phyloP scores from a whole-genome alignment of 2,329 filamentous ascomycete genomes.

The Whalleya microplaca region DNA sequence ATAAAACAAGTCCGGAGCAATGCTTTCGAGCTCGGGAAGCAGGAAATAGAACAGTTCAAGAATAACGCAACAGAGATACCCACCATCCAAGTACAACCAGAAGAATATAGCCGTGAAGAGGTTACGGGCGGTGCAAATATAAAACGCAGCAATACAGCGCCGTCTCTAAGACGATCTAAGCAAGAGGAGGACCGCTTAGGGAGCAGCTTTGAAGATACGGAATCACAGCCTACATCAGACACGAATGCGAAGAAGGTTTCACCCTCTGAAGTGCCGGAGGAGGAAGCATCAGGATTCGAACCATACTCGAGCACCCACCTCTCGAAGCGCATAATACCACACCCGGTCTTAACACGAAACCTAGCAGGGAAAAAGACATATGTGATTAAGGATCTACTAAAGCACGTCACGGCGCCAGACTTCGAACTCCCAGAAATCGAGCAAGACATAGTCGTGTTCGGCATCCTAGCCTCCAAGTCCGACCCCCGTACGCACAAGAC shows the following conservation, averaged over 20 bases:
- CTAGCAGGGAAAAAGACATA: constrained; percentile 78
- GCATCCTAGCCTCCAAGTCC: constrained; percentile 86
- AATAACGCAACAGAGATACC: constrained; percentile 59
- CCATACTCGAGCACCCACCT: constrained; percentile 85
- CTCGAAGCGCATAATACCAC: constrained; percentile 79
- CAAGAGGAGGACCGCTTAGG: constrained; percentile 18
- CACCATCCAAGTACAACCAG: constrained; percentile 49
- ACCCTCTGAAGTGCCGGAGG: constrained; percentile 43
- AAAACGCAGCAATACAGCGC: constrained; percentile 49
- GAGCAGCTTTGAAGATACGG: constrained; percentile 19
- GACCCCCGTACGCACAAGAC: constrained; percentile 68
- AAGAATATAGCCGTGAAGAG: constrained; percentile 67
- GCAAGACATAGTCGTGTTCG: constrained; percentile 87
- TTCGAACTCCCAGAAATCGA: constrained; percentile 83
- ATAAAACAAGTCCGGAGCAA: constrained; percentile 58
- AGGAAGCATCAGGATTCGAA: constrained; percentile 72
- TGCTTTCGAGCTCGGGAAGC: constrained; percentile 59
- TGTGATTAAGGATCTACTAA: constrained; percentile 78
- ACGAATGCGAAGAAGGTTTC: constrained; percentile 28
- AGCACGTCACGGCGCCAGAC: constrained; percentile 78
- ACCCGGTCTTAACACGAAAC: constrained; percentile 77
- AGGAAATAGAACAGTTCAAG: constrained; percentile 65
- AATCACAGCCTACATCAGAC: constrained; percentile 30
- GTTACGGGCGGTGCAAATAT: constrained; percentile 50
- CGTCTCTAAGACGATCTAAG: constrained; percentile 34